Evolutionary conservation across 208 protist species (phyloP).

Genomic region (Crithidia sp.): DNA sequence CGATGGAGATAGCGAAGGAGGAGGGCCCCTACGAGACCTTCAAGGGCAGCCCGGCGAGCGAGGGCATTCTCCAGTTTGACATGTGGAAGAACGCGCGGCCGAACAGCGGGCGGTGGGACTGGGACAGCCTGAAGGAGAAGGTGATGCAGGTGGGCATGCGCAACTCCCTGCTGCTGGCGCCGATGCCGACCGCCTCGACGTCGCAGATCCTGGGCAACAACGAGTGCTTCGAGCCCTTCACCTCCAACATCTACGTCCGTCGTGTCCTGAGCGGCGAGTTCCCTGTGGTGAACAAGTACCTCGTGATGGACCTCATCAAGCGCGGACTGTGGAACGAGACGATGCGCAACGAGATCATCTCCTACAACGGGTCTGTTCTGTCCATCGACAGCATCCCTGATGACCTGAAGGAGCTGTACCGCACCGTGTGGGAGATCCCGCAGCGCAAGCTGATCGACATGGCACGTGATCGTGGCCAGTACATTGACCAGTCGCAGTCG

Average conservation of each 20-base stretch:
- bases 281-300: slow-evolving; percentile 98
- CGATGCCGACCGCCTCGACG: slow-evolving; percentile 99
- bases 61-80: slow-evolving; percentile 99
- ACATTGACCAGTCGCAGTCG: slow-evolving; percentile 99
- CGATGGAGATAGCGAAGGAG: slow-evolving; percentile 91
- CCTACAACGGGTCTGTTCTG: slow-evolving; percentile 95
- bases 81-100: slow-evolving; percentile 93
- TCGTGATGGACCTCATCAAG: slow-evolving; percentile 96
- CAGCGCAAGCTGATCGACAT: slow-evolving; percentile 98
- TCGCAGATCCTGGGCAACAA: slow-evolving; percentile 99
- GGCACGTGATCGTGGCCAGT: slow-evolving; percentile 98
- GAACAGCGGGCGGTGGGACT: slow-evolving; percentile 95
- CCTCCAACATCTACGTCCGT: slow-evolving; percentile 99
- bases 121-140: slow-evolving; percentile 90
- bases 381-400: slow-evolving; percentile 94
- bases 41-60: slow-evolving; percentile 92
- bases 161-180: slow-evolving; percentile 98
- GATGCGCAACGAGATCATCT: slow-evolving; percentile 97
- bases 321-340: slow-evolving; percentile 94
- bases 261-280: slow-evolving; percentile 99
- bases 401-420: slow-evolving; percentile 97
- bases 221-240: slow-evolving; percentile 99
- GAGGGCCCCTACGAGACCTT: slow-evolving; percentile 97
- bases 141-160: slow-evolving; percentile 94
- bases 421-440: slow-evolving; percentile 99